Evolutionary conservation across 1,284 basidiomycete genomes (phyloP).

Genomic region (Pseudozyma flocculosa): DNA sequence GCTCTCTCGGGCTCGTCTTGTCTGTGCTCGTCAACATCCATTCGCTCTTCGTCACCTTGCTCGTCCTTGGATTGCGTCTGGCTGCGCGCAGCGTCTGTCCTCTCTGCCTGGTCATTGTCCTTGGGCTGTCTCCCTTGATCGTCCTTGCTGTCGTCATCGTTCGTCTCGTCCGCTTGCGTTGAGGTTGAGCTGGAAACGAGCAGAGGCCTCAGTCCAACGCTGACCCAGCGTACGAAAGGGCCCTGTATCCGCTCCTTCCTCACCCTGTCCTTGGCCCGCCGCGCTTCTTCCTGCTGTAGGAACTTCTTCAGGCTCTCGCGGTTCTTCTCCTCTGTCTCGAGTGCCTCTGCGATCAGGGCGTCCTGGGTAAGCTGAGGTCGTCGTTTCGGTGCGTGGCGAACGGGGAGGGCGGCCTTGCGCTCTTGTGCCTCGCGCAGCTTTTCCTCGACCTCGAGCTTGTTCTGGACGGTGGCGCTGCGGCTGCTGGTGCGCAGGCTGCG

Average conservation of each 20-base stretch:
- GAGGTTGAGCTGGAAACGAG: conserved; percentile 15
- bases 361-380: conserved; percentile 67
- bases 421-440: conserved; percentile 65
- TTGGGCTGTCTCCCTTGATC: too few species aligned
- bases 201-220: conserved; percentile 59
- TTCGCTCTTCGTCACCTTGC: too few species aligned
- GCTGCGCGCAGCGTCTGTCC: too few species aligned
- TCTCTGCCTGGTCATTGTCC: too few species aligned
- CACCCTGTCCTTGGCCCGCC: conserved; percentile 68
- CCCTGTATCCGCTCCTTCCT: conserved; percentile 67
- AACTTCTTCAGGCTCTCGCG: conserved; percentile 75
- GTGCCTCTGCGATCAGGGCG: conserved; percentile 74
- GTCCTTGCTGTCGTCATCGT: not conserved
- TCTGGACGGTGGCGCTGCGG: conserved; percentile 42
- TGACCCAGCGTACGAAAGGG: conserved; percentile 73
- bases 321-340: conserved; percentile 82
- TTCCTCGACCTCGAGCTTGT: conserved; percentile 43
- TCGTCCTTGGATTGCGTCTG: too few species aligned
- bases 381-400: conserved; percentile 17
- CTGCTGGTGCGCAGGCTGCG: conserved; percentile 9
- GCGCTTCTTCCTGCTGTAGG: conserved; percentile 75
- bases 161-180: not conserved
- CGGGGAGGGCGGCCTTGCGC: conserved; percentile 62
- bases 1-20: too few species aligned
- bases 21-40: too few species aligned